These are phyloP conservation scores for Rhizoclosmatium globosum DNA, from an alignment of 192 early-diverging fungal genomes.

Conservation along the genomic window DNA sequence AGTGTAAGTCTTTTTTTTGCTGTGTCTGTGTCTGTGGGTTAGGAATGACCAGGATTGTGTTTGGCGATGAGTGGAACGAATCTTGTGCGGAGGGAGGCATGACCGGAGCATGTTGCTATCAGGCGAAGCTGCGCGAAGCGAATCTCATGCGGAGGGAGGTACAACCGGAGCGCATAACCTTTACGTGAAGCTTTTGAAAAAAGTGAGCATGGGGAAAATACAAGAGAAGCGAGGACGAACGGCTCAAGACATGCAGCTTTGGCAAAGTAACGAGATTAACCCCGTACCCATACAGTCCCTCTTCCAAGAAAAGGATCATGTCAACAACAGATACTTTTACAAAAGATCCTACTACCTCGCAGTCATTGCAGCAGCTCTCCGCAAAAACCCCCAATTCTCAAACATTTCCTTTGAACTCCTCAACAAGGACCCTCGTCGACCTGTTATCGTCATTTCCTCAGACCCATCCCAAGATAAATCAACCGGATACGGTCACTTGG, in stretches of 20 bases:
- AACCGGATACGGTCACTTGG: slow-evolving; percentile 13
- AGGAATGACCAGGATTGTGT: no score
- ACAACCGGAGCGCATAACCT: no score
- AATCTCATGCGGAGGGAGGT: no score
- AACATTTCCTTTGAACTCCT: slow-evolving; percentile 56
- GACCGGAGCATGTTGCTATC: no score
- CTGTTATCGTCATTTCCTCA: slow-evolving; percentile 52
- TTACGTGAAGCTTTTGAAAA: no score
- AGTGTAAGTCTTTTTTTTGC: slow-evolving; percentile 42
- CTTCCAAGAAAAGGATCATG: slow-evolving; percentile 92
- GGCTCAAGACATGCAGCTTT: no score
- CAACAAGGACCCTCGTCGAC: slow-evolving; percentile 53
- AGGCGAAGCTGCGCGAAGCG: no score
- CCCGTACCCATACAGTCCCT: slow-evolving; percentile 55
- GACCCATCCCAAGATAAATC: background rate
- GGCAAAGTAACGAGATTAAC: background rate
- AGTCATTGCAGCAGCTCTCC: slow-evolving; percentile 65
- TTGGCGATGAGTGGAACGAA: no score
- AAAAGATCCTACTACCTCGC: slow-evolving; percentile 94
- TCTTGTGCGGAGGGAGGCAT: no score
- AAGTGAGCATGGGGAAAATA: no score
- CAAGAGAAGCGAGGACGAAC: no score
- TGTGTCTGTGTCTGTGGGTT: background rate
- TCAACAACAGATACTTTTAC: slow-evolving; percentile 95
- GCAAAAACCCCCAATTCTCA: slow-evolving; percentile 27